Conservation (phyloP, 2,329 filamentous ascomycete genomes). For the Sarocladium oryzae region DNA sequence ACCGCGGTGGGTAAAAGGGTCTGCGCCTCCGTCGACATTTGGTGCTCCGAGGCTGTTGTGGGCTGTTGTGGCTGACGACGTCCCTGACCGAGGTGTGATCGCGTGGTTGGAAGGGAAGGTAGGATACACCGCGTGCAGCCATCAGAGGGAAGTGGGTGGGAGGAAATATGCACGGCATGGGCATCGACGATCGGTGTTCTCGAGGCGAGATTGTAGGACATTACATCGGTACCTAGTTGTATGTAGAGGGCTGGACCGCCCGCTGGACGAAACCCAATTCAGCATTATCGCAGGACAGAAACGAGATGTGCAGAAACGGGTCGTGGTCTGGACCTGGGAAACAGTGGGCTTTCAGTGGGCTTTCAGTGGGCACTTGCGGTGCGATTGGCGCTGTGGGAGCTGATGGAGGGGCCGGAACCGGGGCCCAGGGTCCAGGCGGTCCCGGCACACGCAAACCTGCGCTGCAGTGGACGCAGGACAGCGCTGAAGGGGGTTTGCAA, state of each 20-base stretch:
- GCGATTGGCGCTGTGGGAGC: not conserved
- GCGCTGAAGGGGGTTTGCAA: too few species aligned
- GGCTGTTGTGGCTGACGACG: not conserved
- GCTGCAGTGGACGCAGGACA: too few species aligned
- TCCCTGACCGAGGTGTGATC: slow-evolving; percentile 9
- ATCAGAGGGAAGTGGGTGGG: not conserved
- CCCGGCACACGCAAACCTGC: not conserved
- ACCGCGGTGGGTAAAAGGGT: slow-evolving; percentile 1
- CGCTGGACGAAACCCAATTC: not conserved
- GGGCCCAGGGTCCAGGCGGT: slow-evolving; percentile 6
- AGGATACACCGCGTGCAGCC: not conserved
- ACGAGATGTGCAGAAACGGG: too few species aligned
- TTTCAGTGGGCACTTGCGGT: slow-evolving; percentile 3
- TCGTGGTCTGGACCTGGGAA: slow-evolving; percentile 5
- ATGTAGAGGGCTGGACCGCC: not conserved
- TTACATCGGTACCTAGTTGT: too few species aligned
- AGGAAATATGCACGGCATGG: not conserved
- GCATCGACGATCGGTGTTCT: slow-evolving; percentile 1
- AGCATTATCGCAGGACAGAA: too few species aligned
- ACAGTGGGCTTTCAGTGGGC: slow-evolving; percentile 7
- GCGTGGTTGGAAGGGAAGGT: not conserved
- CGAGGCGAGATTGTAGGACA: not conserved
- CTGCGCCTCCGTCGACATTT: not conserved
- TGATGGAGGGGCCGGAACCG: slow-evolving; percentile 4
- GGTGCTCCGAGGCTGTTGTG: not conserved